Base-by-base conservation (phyloP, 1,284 basidiomycete species). In the Cutaneotrichosporon sp. region DNA sequence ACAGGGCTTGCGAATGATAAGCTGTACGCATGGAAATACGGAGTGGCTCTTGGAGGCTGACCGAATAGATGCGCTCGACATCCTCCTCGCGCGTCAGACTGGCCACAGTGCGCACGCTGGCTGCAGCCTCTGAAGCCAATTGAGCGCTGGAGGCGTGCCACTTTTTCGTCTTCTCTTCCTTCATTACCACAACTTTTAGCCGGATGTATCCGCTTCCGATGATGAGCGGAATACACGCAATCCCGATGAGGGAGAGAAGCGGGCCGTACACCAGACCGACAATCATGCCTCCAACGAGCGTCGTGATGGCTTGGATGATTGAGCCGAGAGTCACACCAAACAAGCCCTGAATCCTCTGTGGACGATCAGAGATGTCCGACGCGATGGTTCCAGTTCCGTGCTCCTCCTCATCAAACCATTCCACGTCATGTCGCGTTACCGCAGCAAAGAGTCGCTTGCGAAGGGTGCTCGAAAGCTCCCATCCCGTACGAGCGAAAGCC, bases 71-170 rank as follows among this genome's bases (percentile, higher is more conserved):
- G 76, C 75, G 57, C 64, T 84, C 72, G 71, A 89, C 85, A 65
- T 90, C 85, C 37, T 84, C 82, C 74, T 91, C 91, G 39, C 79
- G 80, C 0, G 90, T 96, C 38, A 97, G 79, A 3, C 87, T 82
- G 1, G 93, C 91, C 26, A 98, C 92, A 4, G 94, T 97, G 19
- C 90, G 84, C 67, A 97, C 96, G 4, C 91, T 80, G 5, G 82
- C 86, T 14, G 91, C 90, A 22, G 91, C 91, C 74, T 97, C 94
- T 43, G 79, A 78, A 25, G 93, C 93, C 27, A 92, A 74, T 61
- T 93, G 90, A 14, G 93, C 90, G 16, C 87, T 89, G 3, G 76
- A 75, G 61, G 87, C 86, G 70, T 98, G 91, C 0, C 86, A 80
- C 64, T 81, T 81, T 77, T 92, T 93, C 78, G 92, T 93, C 59